phyloP scores from a whole-genome alignment of 768 basidiomycete genomes.

The Imleria badia region DNA sequence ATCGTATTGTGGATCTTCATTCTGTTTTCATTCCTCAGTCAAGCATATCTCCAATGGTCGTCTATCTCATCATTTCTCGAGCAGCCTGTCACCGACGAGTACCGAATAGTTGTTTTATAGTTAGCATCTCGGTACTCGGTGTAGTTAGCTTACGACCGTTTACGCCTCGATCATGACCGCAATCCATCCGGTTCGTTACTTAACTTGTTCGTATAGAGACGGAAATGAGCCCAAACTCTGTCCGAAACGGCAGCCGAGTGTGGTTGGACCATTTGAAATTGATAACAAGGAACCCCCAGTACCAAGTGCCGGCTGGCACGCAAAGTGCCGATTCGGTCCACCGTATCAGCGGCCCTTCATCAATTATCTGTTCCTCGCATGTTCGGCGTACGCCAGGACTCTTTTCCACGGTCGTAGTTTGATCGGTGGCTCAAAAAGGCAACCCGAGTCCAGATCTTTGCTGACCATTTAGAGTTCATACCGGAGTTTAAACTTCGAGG shows the following conservation, averaged over 20 bases:
- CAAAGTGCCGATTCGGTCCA: background rate
- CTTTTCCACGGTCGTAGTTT: conserved; percentile 15
- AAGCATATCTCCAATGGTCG: conserved; percentile 16
- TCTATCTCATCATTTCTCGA: background rate
- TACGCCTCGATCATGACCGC: conserved; percentile 18
- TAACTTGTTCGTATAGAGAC: background rate
- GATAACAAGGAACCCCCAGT: conserved; percentile 14
- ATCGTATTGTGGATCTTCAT: conserved; percentile 16
- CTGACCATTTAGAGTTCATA: conserved; percentile 29
- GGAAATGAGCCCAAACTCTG: conserved; percentile 11
- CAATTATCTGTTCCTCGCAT: too few relatives aligned
- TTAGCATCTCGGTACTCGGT: conserved; percentile 8
- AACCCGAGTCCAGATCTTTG: conserved; percentile 23
- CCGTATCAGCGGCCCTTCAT: background rate
- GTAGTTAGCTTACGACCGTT: conserved; percentile 26
- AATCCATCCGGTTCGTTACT: conserved; percentile 11
- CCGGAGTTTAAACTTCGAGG: conserved; percentile 51
- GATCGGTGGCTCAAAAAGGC: conserved; percentile 23
- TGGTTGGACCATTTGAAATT: conserved; percentile 25
- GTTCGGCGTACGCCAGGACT: background rate
- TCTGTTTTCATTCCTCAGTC: conserved; percentile 6
- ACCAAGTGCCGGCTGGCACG: background rate
- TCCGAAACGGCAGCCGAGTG: background rate
- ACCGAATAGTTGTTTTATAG: conserved; percentile 25
- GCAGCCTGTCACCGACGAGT: conserved; percentile 2